Evolutionary conservation across 148 eudicot genomes (phyloP), one percentile per base, ranked within the genome.

Genomic region (Chenopodium quinoa): DNA sequence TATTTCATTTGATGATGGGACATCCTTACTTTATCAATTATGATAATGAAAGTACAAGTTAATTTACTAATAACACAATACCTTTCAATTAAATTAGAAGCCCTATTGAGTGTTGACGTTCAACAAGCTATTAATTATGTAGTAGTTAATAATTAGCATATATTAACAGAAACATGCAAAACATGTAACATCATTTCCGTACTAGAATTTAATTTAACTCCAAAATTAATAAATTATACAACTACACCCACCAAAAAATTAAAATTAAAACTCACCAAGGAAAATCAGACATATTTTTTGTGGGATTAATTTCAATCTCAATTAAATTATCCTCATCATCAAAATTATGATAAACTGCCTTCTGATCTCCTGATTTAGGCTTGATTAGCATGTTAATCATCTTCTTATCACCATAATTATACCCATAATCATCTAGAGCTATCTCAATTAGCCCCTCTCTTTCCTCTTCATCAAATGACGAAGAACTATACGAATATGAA

Each of bases 261-360:
- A 58, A 62, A 62, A 62, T 34, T 0, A 62, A 12, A 20, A 62
- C 66, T 62, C 66, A 62, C 66, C 66, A 62, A 62, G 66, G n/a
- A 62, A 22, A 62, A 20, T 20, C 25, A 62, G 66, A 62, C 76
- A 23, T 40, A 60, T 2, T 32, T 76, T 62, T 81, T 25, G 71
- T 64, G 13, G 91, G 91, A 48, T 78, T 89, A 50, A 94, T 82
- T 63, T 94, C 92, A 81, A 94, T 94, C 84, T 94, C 98, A 46
- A 94, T 94, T 65, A 92, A 78, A 86, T 88, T 92, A 20, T 91
- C 97, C 80, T 94, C 97, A 12, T 94, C 97, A 13, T 79, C 87
- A 75, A 67, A 78, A 22, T 65, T 66, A 12, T 78, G 85, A 81
- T 58, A 37, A 11, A 68, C 73, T 31, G 68, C 82, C 1, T 37